Base-by-base conservation (phyloP, 2,329 filamentous ascomycete species). In the Ceratocystis lukuohia region DNA sequence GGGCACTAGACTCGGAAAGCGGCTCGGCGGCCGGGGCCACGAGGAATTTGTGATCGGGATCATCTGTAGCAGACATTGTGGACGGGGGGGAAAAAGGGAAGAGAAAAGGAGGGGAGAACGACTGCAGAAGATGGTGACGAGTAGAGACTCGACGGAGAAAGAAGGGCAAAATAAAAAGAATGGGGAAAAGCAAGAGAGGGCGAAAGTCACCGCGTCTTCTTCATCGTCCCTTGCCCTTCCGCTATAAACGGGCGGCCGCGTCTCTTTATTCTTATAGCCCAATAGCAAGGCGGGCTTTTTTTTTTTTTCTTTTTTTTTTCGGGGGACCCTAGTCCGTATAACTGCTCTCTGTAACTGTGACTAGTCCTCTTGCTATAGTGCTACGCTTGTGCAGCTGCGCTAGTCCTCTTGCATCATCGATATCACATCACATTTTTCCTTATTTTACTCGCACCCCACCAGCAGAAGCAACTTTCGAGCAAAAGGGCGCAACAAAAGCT, bases 1-100 rank as follows among this genome's bases (percentile, higher is more conserved):
- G 68, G 53, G 79, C 75, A 71, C 76, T 70, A 71, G 73, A 75
- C 72, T 80, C 73, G 68, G 72, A 70, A 69, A 72, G 41, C 10
- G 67, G 62, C 6, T 66, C 67, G 28, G 53, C 62, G 33, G 65
- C 30, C 22, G 61, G 25, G 15, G 37, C 15, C 10, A 48, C 22
- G 17, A 37, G 30, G 28, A 62, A 17, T 25, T 66, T 66, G 41
- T 37, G 28, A 25, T 66, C 65, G 20, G 45, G 30, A 37, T 62
- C 45, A 44, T 66, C 59, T 66, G 57, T 30, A 45, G 37, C 3
- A 3, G 57, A 63, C 25, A 53, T 53, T 20, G 17, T 56, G 1
- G 20, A 17, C 12, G 28, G 17, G 30, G 20, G 1, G 33, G 3
- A 22, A 0, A 8, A 17, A 20, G 12, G 12, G n/a, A 17, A 57